Evolutionary conservation across 139 green algal species (phyloP).

Genomic region (Desmodesmus armatus): DNA sequence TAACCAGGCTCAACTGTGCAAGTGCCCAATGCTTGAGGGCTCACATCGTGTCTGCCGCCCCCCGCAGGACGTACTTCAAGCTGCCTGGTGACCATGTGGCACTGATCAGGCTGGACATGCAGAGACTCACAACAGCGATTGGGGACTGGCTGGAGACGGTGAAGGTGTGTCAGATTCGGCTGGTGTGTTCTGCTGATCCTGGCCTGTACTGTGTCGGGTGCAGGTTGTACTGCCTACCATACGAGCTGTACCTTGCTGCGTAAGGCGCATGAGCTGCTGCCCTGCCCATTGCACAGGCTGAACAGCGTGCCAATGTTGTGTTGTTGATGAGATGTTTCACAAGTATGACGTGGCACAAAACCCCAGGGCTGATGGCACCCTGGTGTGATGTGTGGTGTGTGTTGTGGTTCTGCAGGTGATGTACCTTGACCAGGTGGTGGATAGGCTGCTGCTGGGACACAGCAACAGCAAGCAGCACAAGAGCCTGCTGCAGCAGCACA

Average conservation of each 20-base stretch:
- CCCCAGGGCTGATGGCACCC: not conserved
- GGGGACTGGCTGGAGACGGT: conserved; percentile 38
- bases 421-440: not conserved
- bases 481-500: not conserved
- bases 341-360: not conserved
- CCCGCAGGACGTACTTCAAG: conserved; percentile 32
- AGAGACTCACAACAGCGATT: not conserved
- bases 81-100: conserved; percentile 20
- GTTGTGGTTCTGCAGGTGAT: conserved; percentile 18
- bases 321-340: not conserved
- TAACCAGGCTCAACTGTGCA: too few relatives aligned
- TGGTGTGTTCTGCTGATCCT: too few relatives aligned
- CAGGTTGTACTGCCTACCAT: too few relatives aligned
- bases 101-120: conserved; percentile 11
- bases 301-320: too few relatives aligned
- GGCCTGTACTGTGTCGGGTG: too few relatives aligned
- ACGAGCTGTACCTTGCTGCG: too few relatives aligned
- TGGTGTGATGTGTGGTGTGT: not conserved
- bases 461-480: conserved; percentile 6
- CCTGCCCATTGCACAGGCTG: too few relatives aligned
- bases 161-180: too few relatives aligned
- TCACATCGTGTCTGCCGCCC: not conserved
- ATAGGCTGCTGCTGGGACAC: not conserved
- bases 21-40: too few relatives aligned
- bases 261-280: not conserved